Evolutionary conservation across 176 grass and related monocot species (phyloP), one percentile per base, ranked within the genome.

Genomic region (Phoenix dactylifera): DNA sequence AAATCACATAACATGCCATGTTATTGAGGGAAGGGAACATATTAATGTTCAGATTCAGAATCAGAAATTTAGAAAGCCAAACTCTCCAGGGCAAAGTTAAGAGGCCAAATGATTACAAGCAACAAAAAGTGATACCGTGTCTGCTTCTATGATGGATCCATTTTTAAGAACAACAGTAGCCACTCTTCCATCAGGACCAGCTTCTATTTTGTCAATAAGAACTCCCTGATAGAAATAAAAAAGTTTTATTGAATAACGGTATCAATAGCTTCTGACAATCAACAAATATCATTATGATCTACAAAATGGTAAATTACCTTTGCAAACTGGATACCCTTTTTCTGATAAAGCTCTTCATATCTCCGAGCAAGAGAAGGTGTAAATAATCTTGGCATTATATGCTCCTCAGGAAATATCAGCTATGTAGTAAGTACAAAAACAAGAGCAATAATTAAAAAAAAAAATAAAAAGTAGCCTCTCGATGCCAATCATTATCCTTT

Each of bases 351-450:
- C 55, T 85, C 74, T 77, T 95, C 86, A 50, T 95, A 95, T 77
- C 74, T 95, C 53, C 67, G 76, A 53, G 90, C 90, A 84, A 95
- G 79, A 14, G 86, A 86, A 79, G 90, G 79, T 56, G 90, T 95
- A 83, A 90, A 95, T 22, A 95, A 75, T 87, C 86, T 83, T 84
- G 86, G 77, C 90, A 95, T 95, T 63, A 95, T 74, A 49, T 79
- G 86, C 26, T 84, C 77, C 65, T 90, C 86, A 49, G 86, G 90
- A 57, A 95, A 95, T 87, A 95, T 86, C 57, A 95, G 69, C 90
- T 95, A 82, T n/a, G 62, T 12, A 44, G 35, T 9, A 44, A 44
- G 35, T 0, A 44, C 35, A 44, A 44, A 44, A 44, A 44, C 10
- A 44, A 44, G 35, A 44, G 35, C 35, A 44, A 44, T 14, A 14